Conservation (phyloP, 371 early-diverging fungal species). For the Capniomyces stellatus region DNA sequence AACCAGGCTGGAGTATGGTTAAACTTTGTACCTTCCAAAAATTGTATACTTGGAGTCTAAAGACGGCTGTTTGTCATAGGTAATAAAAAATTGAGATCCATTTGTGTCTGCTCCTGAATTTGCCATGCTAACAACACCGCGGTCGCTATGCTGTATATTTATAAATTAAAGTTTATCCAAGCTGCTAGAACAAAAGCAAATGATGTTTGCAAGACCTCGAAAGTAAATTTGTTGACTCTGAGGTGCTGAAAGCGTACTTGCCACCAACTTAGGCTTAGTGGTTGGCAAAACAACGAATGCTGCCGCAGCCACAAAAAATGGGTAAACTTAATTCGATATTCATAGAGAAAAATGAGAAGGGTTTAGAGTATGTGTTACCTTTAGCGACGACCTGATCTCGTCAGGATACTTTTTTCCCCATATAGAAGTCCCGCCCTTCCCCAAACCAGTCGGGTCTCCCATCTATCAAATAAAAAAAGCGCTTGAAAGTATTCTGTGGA, state of each 20-base stretch:
- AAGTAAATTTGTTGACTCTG: too few species aligned
- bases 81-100: slow-evolving; percentile 96
- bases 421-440: slow-evolving; percentile 90
- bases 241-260: too few species aligned
- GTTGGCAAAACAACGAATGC: too few species aligned
- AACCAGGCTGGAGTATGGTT: neutral
- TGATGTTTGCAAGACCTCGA: too few species aligned
- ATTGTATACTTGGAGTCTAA: slow-evolving; percentile 93
- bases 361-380: too few species aligned
- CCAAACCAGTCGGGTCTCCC: slow-evolving; percentile 70
- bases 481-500: too few species aligned
- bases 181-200: too few species aligned
- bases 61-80: slow-evolving; percentile 77
- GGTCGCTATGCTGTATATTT: slow-evolving; percentile 25
- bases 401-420: slow-evolving; percentile 94
- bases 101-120: slow-evolving; percentile 90
- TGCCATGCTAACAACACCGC: slow-evolving; percentile 94
- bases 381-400: slow-evolving; percentile 67
- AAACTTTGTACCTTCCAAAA: slow-evolving; percentile 31
- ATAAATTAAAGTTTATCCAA: neutral
- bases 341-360: too few species aligned
- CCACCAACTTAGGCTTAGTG: too few species aligned
- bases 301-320: too few species aligned
- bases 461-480: too few species aligned
- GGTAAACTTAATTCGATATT: too few species aligned